Evolutionary conservation across 345 rosid genomes (phyloP), one percentile per base, ranked within the genome.

Genomic region (Dipteronia dyeriana): DNA sequence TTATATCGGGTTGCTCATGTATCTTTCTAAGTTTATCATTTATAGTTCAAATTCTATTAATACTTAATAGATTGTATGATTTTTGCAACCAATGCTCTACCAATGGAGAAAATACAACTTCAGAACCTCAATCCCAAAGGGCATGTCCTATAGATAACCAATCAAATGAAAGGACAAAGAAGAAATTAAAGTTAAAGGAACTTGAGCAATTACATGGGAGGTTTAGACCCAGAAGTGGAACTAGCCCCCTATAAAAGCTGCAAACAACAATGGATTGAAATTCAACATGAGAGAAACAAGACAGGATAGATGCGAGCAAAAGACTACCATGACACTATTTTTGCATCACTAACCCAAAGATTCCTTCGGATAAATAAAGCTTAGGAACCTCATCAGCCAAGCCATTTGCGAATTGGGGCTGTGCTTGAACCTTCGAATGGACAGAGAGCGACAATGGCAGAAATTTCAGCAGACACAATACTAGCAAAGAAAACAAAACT

Each of bases 191-290:
- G n/a, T n/a, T n/a, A n/a, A n/a, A n/a, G n/a, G n/a, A n/a, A n/a
- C n/a, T n/a, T 13, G 78, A 31, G 57, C 47, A 71, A 76, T 85
- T 85, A 87, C 88, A 87, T 77, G 88, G 88, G 66, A 82, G 84
- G 80, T 85, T 87, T 74, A 87, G 84, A 69, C 82, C 84, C 86
- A 75, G 82, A 60, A 85, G 88, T 61, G 87, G 86, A 76, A 81
- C 49, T 65, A 88, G 84, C 64, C 89, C 88, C 73, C 84, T 75
- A 81, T 88, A 86, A 75, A 86, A 85, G 69, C 86, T 88, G 89
- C 85, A 79, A 51, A 39, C 66, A 82, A 77, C 38, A 74, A 57
- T 12, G 69, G 41, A n/a, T 26, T 56, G 51, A 60, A 66, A 77
- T 19, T 12, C 70, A 70, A 38, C 25, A 23, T 71, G 56, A 16